These are phyloP conservation scores for Sechiopsis laciniata DNA, from an alignment of 306 rosid species.

Conservation along the genomic window DNA sequence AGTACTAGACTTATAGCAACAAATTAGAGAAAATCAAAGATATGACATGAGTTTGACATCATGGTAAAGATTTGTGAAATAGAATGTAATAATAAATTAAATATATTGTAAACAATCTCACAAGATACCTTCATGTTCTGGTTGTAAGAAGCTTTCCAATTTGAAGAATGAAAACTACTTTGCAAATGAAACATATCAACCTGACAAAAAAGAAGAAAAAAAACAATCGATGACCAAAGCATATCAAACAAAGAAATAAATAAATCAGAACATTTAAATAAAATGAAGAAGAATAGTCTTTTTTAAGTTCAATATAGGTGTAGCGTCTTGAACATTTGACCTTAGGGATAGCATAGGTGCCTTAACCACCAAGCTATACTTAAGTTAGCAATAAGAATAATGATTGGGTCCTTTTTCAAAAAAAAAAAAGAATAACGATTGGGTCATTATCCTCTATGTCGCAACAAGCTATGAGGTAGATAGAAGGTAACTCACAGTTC, in stretches of 20 bases:
- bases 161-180: conserved; percentile 45
- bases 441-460: conserved; percentile 21
- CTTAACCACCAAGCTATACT: not conserved
- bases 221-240: conserved; percentile 15
- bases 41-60: not conserved
- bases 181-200: conserved; percentile 86
- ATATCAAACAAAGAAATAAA: not conserved
- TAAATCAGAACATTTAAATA: not conserved
- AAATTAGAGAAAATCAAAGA: conserved; percentile 4
- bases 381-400: not conserved
- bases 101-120: not conserved
- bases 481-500: conserved; percentile 64
- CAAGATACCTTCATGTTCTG: conserved; percentile 63
- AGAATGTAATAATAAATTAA: not conserved
- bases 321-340: not conserved
- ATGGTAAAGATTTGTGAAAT: not conserved
- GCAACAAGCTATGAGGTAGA: conserved; percentile 4
- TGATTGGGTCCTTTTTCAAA: no score
- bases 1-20: not conserved
- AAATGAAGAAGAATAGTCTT: not conserved
- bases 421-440: not conserved
- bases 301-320: not conserved
- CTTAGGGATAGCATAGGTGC: not conserved
- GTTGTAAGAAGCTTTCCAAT: conserved; percentile 64
- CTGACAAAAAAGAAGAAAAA: conserved; percentile 30